phyloP scores from a whole-genome alignment of 164 flowering plant species.

The Paratinospora sagittata region DNA sequence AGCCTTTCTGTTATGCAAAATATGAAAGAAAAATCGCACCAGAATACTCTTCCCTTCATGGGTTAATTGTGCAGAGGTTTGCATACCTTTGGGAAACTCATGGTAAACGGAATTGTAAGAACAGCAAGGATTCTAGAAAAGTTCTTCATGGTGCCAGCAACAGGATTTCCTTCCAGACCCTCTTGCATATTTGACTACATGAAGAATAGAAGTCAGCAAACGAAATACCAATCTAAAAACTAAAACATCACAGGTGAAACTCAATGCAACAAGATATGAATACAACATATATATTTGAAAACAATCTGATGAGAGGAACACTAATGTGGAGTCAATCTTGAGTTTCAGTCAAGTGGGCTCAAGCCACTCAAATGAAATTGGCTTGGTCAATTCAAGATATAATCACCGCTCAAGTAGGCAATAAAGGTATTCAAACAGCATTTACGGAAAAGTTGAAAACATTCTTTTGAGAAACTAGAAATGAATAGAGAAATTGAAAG shows the following conservation, averaged over 20 bases:
- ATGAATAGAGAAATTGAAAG: not conserved
- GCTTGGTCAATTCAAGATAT: not conserved
- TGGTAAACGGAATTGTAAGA: conserved; percentile 68
- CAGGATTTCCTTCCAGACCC: conserved; percentile 92
- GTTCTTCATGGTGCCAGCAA: conserved; percentile 65
- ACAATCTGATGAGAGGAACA: not conserved
- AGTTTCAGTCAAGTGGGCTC: not conserved
- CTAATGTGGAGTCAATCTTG: not conserved
- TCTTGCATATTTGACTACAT: conserved; percentile 76
- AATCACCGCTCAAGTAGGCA: not conserved
- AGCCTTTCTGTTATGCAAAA: not conserved
- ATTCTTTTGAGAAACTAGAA: not conserved
- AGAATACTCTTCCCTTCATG: not conserved
- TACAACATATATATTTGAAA: no score
- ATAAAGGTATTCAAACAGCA: not conserved
- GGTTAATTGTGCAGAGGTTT: not conserved
- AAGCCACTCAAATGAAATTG: not conserved
- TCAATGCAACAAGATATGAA: not conserved
- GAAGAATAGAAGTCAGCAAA: not conserved
- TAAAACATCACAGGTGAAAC: not conserved
- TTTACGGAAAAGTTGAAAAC: not conserved
- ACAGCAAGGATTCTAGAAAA: conserved; percentile 64
- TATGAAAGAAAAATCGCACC: not conserved
- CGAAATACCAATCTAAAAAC: not conserved
- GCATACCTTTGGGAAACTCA: conserved; percentile 73